phyloP scores from a whole-genome alignment of 352 stramenopile species.

The Blastocystis hominis region DNA sequence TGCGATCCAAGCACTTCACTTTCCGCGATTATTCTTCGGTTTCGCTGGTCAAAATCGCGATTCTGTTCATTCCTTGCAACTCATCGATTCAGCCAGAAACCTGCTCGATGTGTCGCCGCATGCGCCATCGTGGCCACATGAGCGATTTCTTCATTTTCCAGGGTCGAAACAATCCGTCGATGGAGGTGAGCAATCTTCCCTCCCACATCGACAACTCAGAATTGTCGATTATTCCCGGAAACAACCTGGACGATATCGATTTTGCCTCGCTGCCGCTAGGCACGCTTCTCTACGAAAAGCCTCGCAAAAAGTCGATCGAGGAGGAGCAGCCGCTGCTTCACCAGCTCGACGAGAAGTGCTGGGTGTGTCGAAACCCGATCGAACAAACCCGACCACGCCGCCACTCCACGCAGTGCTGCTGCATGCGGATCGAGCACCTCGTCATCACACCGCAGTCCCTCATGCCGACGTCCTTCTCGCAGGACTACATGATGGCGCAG shows the following conservation, averaged over 20 bases:
- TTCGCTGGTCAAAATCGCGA: not conserved
- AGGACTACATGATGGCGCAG: not conserved
- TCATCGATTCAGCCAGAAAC: constrained; percentile 12
- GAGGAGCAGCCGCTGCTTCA: not conserved
- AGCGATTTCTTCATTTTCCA: constrained; percentile 51
- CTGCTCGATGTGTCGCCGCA: constrained; percentile 8
- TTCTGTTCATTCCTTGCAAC: constrained; percentile 45
- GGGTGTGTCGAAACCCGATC: not conserved
- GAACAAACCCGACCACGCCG: not conserved
- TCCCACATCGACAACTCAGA: not conserved
- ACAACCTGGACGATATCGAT: constrained; percentile 30
- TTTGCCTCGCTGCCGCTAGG: not conserved
- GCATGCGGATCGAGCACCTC: constrained; percentile 5
- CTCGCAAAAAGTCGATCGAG: not conserved
- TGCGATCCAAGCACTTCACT: not conserved
- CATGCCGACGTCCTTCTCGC: constrained; percentile 50
- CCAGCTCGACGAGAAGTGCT: not conserved
- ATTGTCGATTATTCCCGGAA: not conserved
- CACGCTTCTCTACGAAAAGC: not conserved
- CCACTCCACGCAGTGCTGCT: not conserved
- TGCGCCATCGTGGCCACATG: not conserved
- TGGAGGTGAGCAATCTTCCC: not conserved
- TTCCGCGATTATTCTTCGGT: not conserved
- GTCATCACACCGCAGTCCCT: constrained; percentile 45
- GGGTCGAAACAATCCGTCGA: not conserved